Evolutionary conservation across 352 stramenopile species (phyloP).

Genomic region (Pythium sukuiense): DNA sequence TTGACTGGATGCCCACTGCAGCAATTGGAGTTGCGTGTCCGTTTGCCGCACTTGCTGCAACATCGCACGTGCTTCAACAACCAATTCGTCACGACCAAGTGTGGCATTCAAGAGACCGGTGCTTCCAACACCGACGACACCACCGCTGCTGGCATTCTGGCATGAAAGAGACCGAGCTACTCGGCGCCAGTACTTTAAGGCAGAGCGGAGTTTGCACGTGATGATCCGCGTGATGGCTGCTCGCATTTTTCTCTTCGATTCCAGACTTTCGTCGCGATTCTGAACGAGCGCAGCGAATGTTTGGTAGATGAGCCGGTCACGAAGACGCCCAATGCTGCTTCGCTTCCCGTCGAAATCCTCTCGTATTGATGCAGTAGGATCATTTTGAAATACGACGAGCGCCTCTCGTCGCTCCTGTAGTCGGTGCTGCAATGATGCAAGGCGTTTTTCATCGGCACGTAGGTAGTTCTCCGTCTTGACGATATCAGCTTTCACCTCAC

Average conservation of each 20-base stretch:
- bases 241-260: slow-evolving; percentile 44
- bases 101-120: slow-evolving; percentile 46
- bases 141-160: slow-evolving; percentile 9
- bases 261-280: slow-evolving; percentile 36
- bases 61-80: slow-evolving; percentile 44
- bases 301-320: slow-evolving; percentile 42
- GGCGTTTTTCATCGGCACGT: slow-evolving; percentile 50
- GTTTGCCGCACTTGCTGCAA: slow-evolving; percentile 47
- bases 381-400: slow-evolving; percentile 48
- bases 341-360: slow-evolving; percentile 13
- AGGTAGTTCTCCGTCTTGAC: slow-evolving; percentile 72
- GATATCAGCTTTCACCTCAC: slow-evolving; percentile 73
- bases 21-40: slow-evolving; percentile 34
- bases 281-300: slow-evolving; percentile 51
- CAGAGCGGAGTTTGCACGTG: slow-evolving; percentile 30
- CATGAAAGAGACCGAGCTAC: slow-evolving; percentile 17
- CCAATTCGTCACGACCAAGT: slow-evolving; percentile 48
- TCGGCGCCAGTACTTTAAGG: slow-evolving; percentile 34
- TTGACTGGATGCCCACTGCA: slow-evolving; percentile 50
- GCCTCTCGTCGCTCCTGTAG: slow-evolving; percentile 45
- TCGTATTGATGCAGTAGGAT: slow-evolving; percentile 27
- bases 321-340: slow-evolving; percentile 37
- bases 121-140: slow-evolving; percentile 42
- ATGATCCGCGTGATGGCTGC: slow-evolving; percentile 31
- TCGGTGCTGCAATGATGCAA: slow-evolving; percentile 31